Evolutionary conservation across 2,329 filamentous ascomycete species (phyloP), one percentile per base, ranked within the genome.

Genomic region (Cladosporium sp.): DNA sequence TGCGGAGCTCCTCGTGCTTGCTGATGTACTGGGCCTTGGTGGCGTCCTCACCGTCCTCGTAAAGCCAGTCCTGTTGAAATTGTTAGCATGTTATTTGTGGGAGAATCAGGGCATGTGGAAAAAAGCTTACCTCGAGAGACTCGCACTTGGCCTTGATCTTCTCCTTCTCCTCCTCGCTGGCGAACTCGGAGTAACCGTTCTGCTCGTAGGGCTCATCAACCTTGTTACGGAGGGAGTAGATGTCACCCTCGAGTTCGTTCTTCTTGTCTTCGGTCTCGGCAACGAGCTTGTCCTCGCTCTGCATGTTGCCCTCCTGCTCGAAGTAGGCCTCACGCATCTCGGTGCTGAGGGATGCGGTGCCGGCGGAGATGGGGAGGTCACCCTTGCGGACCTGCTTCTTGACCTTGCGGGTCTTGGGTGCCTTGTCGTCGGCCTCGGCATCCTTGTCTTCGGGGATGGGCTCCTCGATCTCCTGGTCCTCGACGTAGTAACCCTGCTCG

Each of bases 311-410:
- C 83, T 99, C 95, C 79, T 90, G 89, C 86, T 99, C 95, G 60
- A 85, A 81, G 71, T 89, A 84, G n/a, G 83, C 76, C 68, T 88
- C 82, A 85, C 91, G 94, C 76, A 83, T 78, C 18, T 84, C 73
- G 59, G 87, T 79, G 69, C 97, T 93, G 66, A 97, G 85, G 44
- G 92, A 90, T 59, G 90, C 87, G 57, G 93, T 97, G 71, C 90
- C 93, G 68, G 91, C 86, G 66, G 91, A 88, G 71, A 99, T 90
- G 69, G 93, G 92, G 65, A 99, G 86, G 72, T 98, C 94, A 71
- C 95, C 95, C 86, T 97, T 98, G 81, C 94, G 92, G 71, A 97
- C 91, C 83, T 98, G 94, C 88, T 98, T 99, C 91, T 97, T 98
- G 73, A 99, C 92, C 85, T 97, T 98, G 78, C 94, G 90, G 64